Evolutionary conservation across 805 yeast species (phyloP).

Genomic region (Clavispora santaluciae): DNA sequence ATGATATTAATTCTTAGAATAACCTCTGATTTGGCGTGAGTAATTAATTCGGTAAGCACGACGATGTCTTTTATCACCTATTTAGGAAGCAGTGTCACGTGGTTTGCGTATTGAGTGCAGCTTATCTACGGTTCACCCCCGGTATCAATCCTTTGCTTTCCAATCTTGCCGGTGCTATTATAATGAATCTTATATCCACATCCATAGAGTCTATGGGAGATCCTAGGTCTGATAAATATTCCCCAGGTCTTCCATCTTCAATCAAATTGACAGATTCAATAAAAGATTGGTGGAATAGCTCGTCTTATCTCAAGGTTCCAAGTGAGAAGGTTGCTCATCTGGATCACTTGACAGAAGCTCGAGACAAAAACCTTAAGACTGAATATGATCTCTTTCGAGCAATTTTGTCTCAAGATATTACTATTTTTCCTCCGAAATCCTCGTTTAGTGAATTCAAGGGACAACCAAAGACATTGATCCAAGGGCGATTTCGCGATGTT

Average conservation of each 20-base stretch:
- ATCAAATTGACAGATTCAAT: conserved; percentile 24
- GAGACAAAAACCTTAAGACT: conserved; percentile 21
- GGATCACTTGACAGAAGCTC: conserved; percentile 14
- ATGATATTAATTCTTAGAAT: not conserved
- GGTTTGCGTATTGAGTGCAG: not conserved
- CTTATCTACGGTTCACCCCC: not conserved
- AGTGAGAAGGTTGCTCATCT: conserved; percentile 6
- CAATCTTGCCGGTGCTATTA: too few relatives aligned
- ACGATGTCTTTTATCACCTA: not conserved
- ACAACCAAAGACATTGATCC: not conserved
- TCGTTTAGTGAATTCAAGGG: not conserved
- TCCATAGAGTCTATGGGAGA: conserved; percentile 25
- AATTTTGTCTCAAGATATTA: conserved; percentile 27
- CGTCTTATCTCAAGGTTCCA: conserved; percentile 20
- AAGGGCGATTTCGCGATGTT: conserved; percentile 24
- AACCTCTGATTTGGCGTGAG: too few relatives aligned
- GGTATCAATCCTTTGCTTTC: not conserved
- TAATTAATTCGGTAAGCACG: too few relatives aligned
- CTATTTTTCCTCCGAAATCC: conserved; percentile 18
- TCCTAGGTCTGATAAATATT: conserved; percentile 3
- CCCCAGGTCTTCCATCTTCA: conserved; percentile 10
- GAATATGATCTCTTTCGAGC: conserved; percentile 34
- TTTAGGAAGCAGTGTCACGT: not conserved
- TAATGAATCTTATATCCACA: conserved; percentile 12
- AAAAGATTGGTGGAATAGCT: conserved; percentile 36